Percentiles rank a stretch among this genome's conserved stretches.
Evolutionary conservation across 768 basidiomycete species (phyloP).

Genomic region (Boletus rubropictus): DNA sequence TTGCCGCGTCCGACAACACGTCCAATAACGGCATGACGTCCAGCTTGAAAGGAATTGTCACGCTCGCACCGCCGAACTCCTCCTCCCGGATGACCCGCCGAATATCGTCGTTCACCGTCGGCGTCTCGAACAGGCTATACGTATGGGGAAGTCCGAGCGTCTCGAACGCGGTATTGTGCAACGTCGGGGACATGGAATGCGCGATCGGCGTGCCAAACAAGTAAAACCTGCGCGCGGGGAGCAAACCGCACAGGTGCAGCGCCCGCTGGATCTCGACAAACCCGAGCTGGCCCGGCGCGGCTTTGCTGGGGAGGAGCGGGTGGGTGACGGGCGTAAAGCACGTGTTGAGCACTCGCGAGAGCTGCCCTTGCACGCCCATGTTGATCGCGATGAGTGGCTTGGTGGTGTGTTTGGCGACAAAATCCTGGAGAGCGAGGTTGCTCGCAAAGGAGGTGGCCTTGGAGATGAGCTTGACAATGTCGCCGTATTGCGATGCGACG

Average conservation of each 20-base stretch:
- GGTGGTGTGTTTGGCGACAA: slow-evolving; percentile 50
- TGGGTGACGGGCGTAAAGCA: slow-evolving; percentile 91
- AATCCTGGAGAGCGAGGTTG: slow-evolving; percentile 74
- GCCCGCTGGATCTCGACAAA: slow-evolving; percentile 82
- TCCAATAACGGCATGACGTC: slow-evolving; percentile 84
- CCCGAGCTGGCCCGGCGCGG: slow-evolving; percentile 91
- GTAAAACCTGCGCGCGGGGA: slow-evolving; percentile 71
- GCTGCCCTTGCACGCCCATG: slow-evolving; percentile 84
- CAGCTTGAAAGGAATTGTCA: slow-evolving; percentile 94
- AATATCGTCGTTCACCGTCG: slow-evolving; percentile 58
- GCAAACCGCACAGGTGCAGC: slow-evolving; percentile 72
- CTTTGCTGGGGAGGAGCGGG: slow-evolving; percentile 73
- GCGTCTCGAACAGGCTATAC: slow-evolving; percentile 76
- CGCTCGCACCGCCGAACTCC: slow-evolving; percentile 91
- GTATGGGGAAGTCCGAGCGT: slow-evolving; percentile 77
- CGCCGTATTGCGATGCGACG: slow-evolving; percentile 61
- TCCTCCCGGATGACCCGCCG: slow-evolving; percentile 53
- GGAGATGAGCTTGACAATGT: slow-evolving; percentile 90
- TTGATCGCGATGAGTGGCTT: slow-evolving; percentile 95
- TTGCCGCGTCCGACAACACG: slow-evolving; percentile 70
- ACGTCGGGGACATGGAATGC: slow-evolving; percentile 84
- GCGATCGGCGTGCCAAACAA: slow-evolving; percentile 87
- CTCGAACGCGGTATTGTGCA: slow-evolving; percentile 88
- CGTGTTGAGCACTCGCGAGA: slow-evolving; percentile 82
- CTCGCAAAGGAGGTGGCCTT: slow-evolving; percentile 71